Conservation (phyloP, 352 stramenopile species). For the Pythium dissimile region DNA sequence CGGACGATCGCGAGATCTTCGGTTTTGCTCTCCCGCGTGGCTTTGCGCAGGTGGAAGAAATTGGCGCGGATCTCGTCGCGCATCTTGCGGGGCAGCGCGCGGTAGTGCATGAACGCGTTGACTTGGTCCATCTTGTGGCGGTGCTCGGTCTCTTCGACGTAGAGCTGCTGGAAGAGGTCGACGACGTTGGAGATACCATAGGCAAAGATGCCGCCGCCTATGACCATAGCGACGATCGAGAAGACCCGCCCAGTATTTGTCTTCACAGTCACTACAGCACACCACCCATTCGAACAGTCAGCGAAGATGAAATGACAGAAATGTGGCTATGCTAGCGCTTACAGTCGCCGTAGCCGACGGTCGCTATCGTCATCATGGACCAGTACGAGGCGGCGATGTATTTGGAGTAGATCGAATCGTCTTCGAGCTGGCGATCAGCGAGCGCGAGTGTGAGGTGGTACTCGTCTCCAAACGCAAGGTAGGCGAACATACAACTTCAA, state of each 20-base stretch:
- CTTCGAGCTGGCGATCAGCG: conserved; percentile 36
- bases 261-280: conserved; percentile 54
- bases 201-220: conserved; percentile 76
- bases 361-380: conserved; percentile 87
- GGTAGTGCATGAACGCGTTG: conserved; percentile 72
- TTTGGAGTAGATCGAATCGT: conserved; percentile 49
- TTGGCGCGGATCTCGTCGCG: conserved; percentile 77
- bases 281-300: not conserved
- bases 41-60: conserved; percentile 77
- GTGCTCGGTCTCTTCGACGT: conserved; percentile 58
- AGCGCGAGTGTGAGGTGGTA: conserved; percentile 46
- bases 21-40: conserved; percentile 63
- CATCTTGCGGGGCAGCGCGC: conserved; percentile 52
- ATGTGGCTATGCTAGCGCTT: conserved; percentile 13
- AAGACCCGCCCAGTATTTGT: conserved; percentile 67
- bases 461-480: conserved; percentile 58
- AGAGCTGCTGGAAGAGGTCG: conserved; percentile 73
- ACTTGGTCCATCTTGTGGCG: conserved; percentile 75
- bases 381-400: conserved; percentile 84
- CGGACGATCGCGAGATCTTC: conserved; percentile 61
- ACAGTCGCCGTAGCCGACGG: conserved; percentile 76
- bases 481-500: conserved; percentile 60
- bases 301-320: not conserved
- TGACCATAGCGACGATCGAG: conserved; percentile 66
- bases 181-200: conserved; percentile 86